Evolutionary conservation across 2,329 filamentous ascomycete species (phyloP).

Genomic region (Westerdykella sp.): DNA sequence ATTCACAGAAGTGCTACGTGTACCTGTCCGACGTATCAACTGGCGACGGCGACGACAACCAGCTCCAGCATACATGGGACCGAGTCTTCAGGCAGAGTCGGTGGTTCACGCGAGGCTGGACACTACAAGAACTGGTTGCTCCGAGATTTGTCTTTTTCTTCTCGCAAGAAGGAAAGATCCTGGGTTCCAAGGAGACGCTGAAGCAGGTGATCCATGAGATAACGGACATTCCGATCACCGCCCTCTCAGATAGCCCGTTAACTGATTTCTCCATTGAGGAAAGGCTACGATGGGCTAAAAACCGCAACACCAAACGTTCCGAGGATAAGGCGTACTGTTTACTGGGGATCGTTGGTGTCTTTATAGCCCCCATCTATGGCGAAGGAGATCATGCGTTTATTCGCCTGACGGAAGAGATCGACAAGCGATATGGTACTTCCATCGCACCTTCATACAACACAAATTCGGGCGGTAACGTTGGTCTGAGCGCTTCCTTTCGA

Average conservation of each 20-base stretch:
- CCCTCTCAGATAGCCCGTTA: background rate
- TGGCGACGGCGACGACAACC: background rate
- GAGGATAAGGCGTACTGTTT: slow-evolving; percentile 21
- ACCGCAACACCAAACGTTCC: slow-evolving; percentile 10
- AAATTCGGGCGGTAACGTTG: no score
- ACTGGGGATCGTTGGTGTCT: slow-evolving; percentile 15
- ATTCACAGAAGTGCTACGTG: slow-evolving; percentile 4
- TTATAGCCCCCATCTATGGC: no score
- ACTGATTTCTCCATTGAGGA: slow-evolving; percentile 1
- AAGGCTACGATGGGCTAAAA: slow-evolving; percentile 15
- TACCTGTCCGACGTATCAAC: slow-evolving; percentile 9
- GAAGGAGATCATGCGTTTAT: no score
- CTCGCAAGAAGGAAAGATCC: background rate
- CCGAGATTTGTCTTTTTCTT: slow-evolving; percentile 6
- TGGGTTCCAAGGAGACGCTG: background rate
- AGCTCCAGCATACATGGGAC: no score
- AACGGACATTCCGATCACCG: background rate
- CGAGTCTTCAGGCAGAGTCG: background rate
- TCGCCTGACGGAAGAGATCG: no score
- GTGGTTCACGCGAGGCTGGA: slow-evolving; percentile 13
- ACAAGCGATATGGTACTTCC: no score
- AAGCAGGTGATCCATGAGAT: no score
- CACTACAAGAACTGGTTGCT: slow-evolving; percentile 13
- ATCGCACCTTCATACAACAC: no score
- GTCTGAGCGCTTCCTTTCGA: no score